Conservation (phyloP, 345 rosid species). For the Psidium guajava region DNA sequence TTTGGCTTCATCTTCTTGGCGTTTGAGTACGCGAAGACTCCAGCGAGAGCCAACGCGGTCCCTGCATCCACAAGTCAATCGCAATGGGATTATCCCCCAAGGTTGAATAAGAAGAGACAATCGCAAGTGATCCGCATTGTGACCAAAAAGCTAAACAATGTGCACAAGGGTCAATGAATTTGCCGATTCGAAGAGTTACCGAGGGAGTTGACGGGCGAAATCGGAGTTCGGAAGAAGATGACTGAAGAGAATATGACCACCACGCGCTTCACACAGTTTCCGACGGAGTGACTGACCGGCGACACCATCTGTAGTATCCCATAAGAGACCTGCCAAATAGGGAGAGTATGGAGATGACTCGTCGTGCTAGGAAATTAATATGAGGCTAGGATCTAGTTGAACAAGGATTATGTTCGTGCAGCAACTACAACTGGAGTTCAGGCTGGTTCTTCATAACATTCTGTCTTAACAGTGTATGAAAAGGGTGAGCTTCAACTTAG, state of each 20-base stretch:
- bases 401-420: background rate
- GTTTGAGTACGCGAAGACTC: conserved; percentile 64
- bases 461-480: background rate
- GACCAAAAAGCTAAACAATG: background rate
- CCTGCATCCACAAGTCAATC: conserved; percentile 22
- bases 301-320: conserved; percentile 69
- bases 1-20: conserved; percentile 35
- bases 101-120: background rate
- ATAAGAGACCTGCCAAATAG: conserved; percentile 51
- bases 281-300: conserved; percentile 80
- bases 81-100: background rate
- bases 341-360: background rate
- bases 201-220: conserved; percentile 48
- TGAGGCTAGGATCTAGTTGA: background rate
- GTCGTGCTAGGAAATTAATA: background rate
- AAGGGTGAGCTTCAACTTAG: background rate
- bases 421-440: background rate
- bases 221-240: conserved; percentile 54
- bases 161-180: background rate
- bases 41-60: conserved; percentile 64
- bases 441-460: background rate
- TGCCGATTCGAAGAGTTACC: conserved; percentile 18
- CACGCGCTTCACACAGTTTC: conserved; percentile 76
- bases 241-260: conserved; percentile 69
- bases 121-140: background rate